Evolutionary conservation across 129 eudicot genomes (phyloP).

Genomic region (Erigeron canadensis): DNA sequence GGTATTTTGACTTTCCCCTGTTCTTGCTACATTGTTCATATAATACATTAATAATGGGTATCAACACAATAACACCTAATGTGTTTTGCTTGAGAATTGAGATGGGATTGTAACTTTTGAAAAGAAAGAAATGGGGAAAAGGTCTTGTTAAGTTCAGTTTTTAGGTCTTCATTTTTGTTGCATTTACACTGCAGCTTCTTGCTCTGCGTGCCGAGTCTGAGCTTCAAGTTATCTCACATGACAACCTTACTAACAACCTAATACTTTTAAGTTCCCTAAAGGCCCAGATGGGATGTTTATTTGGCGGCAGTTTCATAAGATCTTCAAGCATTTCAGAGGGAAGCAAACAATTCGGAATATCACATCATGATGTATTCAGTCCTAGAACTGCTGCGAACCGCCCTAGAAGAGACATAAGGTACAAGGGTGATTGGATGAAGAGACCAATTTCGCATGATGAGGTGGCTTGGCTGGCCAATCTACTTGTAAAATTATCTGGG

Average conservation of each 20-base stretch:
- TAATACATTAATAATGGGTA: slow-evolving; percentile 10
- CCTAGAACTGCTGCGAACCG: slow-evolving; percentile 64
- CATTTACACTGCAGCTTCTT: slow-evolving; percentile 65
- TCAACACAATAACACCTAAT: neutral
- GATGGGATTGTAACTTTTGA: slow-evolving; percentile 7
- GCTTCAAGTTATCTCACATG: slow-evolving; percentile 60
- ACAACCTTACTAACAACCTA: slow-evolving; percentile 52
- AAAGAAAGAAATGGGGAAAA: neutral
- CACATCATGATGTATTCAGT: slow-evolving; percentile 61
- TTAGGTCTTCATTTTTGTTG: neutral
- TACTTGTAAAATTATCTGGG: slow-evolving; percentile 58
- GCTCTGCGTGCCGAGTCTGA: slow-evolving; percentile 85
- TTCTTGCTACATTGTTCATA: neutral
- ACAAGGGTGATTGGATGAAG: slow-evolving; percentile 66
- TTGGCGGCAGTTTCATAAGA: slow-evolving; percentile 48
- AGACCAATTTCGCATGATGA: slow-evolving; percentile 84
- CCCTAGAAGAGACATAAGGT: slow-evolving; percentile 20
- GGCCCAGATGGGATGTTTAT: slow-evolving; percentile 53
- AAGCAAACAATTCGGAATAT: slow-evolving; percentile 30
- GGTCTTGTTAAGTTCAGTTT: neutral
- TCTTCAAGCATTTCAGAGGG: slow-evolving; percentile 33
- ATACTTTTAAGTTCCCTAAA: slow-evolving; percentile 55
- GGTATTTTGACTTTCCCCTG: slow-evolving; percentile 38
- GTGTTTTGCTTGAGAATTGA: neutral
- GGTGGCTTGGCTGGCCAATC: slow-evolving; percentile 87